A percentile compares a stretch with the other conserved stretches of the same genome.
Conservation (phyloP, 805 yeast genomes). For the Yamadazyma olivae region DNA sequence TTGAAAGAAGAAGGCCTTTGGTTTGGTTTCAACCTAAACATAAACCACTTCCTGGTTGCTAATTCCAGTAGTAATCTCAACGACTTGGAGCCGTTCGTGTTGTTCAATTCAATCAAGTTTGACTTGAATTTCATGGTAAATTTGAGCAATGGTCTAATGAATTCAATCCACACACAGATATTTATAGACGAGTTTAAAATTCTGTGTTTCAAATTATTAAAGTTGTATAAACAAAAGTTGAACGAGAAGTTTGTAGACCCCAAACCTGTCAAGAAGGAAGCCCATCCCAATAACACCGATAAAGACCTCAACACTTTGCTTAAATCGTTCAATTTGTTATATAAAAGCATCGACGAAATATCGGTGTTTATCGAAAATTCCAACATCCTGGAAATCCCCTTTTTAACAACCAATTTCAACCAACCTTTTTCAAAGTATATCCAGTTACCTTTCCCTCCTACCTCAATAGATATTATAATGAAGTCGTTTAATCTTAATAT, state of each 20-base stretch:
- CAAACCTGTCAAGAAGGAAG: slow-evolving; percentile 4
- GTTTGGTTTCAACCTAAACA: too few relatives aligned
- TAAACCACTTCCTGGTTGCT: slow-evolving; percentile 13
- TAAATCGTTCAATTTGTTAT: slow-evolving; percentile 17
- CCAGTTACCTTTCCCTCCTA: slow-evolving; percentile 14
- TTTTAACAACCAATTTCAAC: slow-evolving; percentile 21
- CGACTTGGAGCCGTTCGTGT: background rate
- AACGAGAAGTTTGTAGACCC: background rate
- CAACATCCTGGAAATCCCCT: slow-evolving; percentile 26
- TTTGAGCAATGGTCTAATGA: slow-evolving; percentile 16
- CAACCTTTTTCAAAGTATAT: slow-evolving; percentile 21
- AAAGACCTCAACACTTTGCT: background rate
- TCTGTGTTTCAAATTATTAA: slow-evolving; percentile 19
- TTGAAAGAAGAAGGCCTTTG: slow-evolving; percentile 15
- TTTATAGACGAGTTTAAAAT: slow-evolving; percentile 21
- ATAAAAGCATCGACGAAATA: slow-evolving; percentile 20
- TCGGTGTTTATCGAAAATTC: slow-evolving; percentile 26
- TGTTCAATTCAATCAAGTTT: slow-evolving; percentile 11
- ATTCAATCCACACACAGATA: slow-evolving; percentile 16
- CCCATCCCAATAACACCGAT: background rate
- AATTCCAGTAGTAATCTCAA: slow-evolving; percentile 7
- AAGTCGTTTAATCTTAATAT: slow-evolving; percentile 25
- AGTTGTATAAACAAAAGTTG: slow-evolving; percentile 12
- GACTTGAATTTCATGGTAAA: slow-evolving; percentile 15
- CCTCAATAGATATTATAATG: slow-evolving; percentile 21